Evolutionary conservation across 805 yeast species (phyloP).

Genomic region (Candida boidinii): DNA sequence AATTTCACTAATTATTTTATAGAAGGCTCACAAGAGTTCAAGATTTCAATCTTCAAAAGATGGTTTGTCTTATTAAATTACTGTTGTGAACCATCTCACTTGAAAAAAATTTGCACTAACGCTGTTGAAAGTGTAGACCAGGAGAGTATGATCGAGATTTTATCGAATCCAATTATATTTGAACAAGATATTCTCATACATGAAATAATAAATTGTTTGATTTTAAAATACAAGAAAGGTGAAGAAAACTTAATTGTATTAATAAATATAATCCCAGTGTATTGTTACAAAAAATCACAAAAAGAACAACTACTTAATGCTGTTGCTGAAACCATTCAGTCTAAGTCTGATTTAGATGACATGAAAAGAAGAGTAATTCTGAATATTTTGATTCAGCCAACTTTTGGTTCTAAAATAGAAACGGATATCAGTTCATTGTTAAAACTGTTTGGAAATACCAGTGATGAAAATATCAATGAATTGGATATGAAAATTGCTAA

Average conservation of each 20-base stretch:
- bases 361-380: constrained; percentile 14
- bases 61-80: constrained; percentile 53
- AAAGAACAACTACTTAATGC: constrained; percentile 22
- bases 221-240: not conserved
- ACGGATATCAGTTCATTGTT: constrained; percentile 8
- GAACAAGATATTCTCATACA: constrained; percentile 36
- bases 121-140: constrained; percentile 21
- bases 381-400: constrained; percentile 40
- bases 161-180: constrained; percentile 32
- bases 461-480: constrained; percentile 7
- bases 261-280: constrained; percentile 34
- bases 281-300: constrained; percentile 32
- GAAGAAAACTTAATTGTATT: constrained; percentile 1
- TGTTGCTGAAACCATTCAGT: constrained; percentile 6
- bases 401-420: constrained; percentile 47
- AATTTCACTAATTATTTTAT: constrained; percentile 16
- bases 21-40: constrained; percentile 7
- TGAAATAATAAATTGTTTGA: constrained; percentile 9
- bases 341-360: not conserved
- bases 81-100: too few species aligned
- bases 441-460: constrained; percentile 6
- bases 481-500: constrained; percentile 22
- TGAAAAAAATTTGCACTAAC: too few species aligned
- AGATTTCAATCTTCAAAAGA: constrained; percentile 30
- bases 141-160: constrained; percentile 12